These are phyloP conservation scores for Cladosporium colombiae DNA, from an alignment of 2,329 filamentous ascomycete genomes.

Conservation along the genomic window DNA sequence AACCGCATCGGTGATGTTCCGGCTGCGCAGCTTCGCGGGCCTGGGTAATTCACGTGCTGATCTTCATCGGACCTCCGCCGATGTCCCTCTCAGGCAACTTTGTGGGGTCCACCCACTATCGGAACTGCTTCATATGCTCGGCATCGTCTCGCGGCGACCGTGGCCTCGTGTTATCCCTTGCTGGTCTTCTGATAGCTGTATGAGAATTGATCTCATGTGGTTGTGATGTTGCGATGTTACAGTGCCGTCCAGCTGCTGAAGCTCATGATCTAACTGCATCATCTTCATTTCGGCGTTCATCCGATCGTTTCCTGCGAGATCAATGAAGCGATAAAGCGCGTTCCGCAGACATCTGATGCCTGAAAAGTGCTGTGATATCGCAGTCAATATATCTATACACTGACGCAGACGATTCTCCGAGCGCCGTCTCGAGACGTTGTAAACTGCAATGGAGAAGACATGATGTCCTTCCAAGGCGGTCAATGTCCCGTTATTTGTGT, in stretches of 20 bases:
- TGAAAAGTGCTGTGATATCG: conserved; percentile 3
- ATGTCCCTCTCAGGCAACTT: not conserved
- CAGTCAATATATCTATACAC: not conserved
- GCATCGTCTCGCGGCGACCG: not conserved
- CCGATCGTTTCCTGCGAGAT: not conserved
- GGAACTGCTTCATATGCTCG: not conserved
- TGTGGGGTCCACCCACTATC: not conserved
- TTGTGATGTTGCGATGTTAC: not conserved
- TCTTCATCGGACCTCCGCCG: not conserved
- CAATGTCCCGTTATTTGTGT: not conserved
- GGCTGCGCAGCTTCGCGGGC: not conserved
- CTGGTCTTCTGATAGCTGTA: not conserved
- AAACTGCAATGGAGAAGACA: conserved; percentile 3
- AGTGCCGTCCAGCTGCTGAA: not conserved
- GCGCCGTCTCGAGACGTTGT: not conserved
- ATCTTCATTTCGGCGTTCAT: not conserved
- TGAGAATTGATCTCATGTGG: not conserved
- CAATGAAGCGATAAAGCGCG: not conserved
- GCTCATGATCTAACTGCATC: not conserved
- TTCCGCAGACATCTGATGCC: conserved; percentile 1
- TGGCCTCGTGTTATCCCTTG: not conserved
- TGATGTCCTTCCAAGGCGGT: conserved; percentile 1
- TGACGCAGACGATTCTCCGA: not conserved
- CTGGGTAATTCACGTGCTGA: not conserved
- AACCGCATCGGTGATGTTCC: not conserved